Evolutionary conservation across 805 yeast species (phyloP).

Genomic region (Maudiozyma serrabonitensis): DNA sequence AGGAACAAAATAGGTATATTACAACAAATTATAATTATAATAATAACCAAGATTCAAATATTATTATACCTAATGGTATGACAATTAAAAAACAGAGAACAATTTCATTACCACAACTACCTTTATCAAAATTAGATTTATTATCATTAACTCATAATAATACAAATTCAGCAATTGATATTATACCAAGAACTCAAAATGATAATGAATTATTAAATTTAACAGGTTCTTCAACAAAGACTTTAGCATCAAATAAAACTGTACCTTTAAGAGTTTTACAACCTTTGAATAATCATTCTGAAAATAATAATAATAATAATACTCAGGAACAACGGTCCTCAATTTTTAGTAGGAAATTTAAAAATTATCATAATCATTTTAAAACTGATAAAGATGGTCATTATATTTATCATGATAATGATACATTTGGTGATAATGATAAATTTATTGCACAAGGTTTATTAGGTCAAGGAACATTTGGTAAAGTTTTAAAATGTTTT

Average conservation of each 20-base stretch:
- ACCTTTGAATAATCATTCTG: background rate
- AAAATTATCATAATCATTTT: conserved; percentile 7
- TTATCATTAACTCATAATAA: background rate
- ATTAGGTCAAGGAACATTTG: conserved; percentile 95
- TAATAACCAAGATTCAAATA: background rate
- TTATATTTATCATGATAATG: conserved; percentile 50
- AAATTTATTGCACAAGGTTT: conserved; percentile 58
- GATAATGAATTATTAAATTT: conserved; percentile 26
- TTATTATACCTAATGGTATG: background rate
- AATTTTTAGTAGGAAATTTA: background rate
- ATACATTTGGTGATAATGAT: conserved; percentile 51
- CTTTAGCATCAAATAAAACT: conserved; percentile 24
- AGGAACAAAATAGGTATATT: background rate
- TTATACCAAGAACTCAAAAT: conserved; percentile 14
- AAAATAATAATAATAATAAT: background rate
- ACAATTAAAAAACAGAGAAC: conserved; percentile 34
- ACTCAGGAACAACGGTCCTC: background rate
- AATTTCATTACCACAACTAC: conserved; percentile 45
- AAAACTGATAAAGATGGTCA: conserved; percentile 60
- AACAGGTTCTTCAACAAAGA: conserved; percentile 26
- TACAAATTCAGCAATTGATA: background rate
- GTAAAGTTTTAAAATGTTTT: conserved; percentile 90
- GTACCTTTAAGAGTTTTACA: conserved; percentile 15
- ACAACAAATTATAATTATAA: background rate
- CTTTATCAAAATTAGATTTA: conserved; percentile 34